phyloP scores from a whole-genome alignment of 2,329 filamentous ascomycete genomes.

The Pestalotiopsis sp. region DNA sequence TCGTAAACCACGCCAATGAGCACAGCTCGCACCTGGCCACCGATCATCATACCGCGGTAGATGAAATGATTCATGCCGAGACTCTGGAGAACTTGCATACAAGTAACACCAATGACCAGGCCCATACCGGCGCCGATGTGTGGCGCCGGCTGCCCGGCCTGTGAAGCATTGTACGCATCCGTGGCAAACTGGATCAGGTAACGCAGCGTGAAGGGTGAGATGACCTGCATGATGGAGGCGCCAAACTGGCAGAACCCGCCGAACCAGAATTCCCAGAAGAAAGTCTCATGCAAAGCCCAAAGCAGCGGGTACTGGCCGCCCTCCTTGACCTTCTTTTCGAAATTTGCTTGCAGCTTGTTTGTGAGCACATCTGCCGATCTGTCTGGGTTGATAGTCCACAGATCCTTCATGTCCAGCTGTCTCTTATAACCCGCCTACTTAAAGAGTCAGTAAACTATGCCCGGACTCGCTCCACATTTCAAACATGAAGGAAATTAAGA shows the following conservation, averaged over 20 bases:
- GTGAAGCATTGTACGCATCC: conserved; percentile 70
- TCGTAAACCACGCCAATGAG: conserved; percentile 88
- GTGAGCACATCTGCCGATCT: conserved; percentile 72
- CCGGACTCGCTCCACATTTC: neutral
- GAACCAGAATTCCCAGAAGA: conserved; percentile 80
- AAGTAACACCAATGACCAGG: conserved; percentile 78
- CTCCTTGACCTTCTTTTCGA: conserved; percentile 65
- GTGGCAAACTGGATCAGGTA: conserved; percentile 85
- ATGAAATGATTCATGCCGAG: conserved; percentile 87
- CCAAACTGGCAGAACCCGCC: conserved; percentile 76
- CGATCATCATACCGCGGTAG: conserved; percentile 88
- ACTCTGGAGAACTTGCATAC: conserved; percentile 83
- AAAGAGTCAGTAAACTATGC: neutral
- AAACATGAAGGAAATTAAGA: neutral
- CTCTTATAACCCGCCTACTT: conserved; percentile 78
- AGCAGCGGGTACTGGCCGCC: conserved; percentile 74
- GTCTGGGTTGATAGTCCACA: conserved; percentile 85
- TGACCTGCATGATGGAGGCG: conserved; percentile 74
- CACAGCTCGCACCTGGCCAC: conserved; percentile 78
- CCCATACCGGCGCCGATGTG: conserved; percentile 76
- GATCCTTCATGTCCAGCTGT: conserved; percentile 77
- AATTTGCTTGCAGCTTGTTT: conserved; percentile 63
- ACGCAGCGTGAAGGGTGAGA: conserved; percentile 81
- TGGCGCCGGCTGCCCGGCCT: conserved; percentile 54
- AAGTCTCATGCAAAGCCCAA: conserved; percentile 83